Base-by-base conservation (phyloP, 805 yeast genomes). In the Wickerhamomyces chambardii region DNA sequence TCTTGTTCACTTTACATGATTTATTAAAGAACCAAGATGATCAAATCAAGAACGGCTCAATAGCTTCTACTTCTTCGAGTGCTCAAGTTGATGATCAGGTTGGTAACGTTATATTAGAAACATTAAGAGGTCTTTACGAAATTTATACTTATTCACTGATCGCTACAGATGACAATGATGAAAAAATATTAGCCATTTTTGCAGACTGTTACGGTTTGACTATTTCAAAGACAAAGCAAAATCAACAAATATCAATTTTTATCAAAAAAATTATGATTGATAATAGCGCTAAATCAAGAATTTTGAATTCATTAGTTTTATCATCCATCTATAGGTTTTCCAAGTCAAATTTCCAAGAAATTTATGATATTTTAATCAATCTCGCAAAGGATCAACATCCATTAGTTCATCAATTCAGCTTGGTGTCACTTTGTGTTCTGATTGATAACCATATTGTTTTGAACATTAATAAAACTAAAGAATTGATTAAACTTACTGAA, bases 341-440 rank as follows among this genome's bases (percentile, higher is more conserved):
- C 12, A 32, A 36, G 3, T 50, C 62, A 1, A 63, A 65, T 24
- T 60, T 70, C 36, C 51, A 59, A 32, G 50, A 70, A 4, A 69
- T 80, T 4, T 63, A 69, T 37, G 76, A 75, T 26, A 75, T 85
- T 5, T 49, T 78, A 3, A 55, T 68, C 28, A 77, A 83, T 14
- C 63, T 90, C 21, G 54, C 78, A 4, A 60, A 60, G 16, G 97
- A 90, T 55, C 89, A 95, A 0, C 90, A 89, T 51, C 95, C 96
- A 0, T 61, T 74, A 1, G 87, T 92, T 15, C 89, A 84, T 51
- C 68, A 73, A 36, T 80, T 87, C 68, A 67, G 90, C 1, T 53
- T 87, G 45, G 70, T 70, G 32, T 71, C 92, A 0, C 51, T 82
- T 30, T 56, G 71, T 3, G 58, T 70, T 1, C 53, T 83, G 11